Evolutionary conservation across 176 grass and related monocot species (phyloP).

Genomic region (Alloteropsis semialata): DNA sequence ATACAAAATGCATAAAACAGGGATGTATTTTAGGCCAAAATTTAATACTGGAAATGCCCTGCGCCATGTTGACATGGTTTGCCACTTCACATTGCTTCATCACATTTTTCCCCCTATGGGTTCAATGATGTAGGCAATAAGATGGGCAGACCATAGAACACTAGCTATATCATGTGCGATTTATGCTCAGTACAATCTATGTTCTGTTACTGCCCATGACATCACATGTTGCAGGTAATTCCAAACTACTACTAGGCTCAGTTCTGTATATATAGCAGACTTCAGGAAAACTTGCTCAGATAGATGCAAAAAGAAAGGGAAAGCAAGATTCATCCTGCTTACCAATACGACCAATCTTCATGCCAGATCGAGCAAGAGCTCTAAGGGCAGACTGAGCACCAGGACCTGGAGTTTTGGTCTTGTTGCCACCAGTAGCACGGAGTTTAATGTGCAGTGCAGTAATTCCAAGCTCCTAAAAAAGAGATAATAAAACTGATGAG

Average conservation of each 20-base stretch:
- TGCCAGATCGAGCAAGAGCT: slow-evolving; percentile 49
- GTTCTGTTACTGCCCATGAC: neutral
- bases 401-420: slow-evolving; percentile 47
- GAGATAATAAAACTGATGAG: neutral
- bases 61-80: neutral
- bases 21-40: neutral
- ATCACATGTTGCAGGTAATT: neutral
- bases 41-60: neutral
- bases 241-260: neutral
- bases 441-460: slow-evolving; percentile 58
- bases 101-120: neutral
- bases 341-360: slow-evolving; percentile 71
- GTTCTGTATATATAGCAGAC: neutral
- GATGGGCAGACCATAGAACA: neutral
- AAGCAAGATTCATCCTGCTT: neutral
- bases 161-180: neutral
- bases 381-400: slow-evolving; percentile 52
- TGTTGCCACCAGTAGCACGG: slow-evolving; percentile 58
- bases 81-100: neutral
- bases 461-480: slow-evolving; percentile 41
- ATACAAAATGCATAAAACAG: neutral
- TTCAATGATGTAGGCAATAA: neutral
- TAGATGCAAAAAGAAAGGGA: neutral
- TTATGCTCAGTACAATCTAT: neutral
- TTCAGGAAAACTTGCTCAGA: neutral